phyloP scores from a whole-genome alignment of 2,329 filamentous ascomycete genomes.

The Fusarium compactum region DNA sequence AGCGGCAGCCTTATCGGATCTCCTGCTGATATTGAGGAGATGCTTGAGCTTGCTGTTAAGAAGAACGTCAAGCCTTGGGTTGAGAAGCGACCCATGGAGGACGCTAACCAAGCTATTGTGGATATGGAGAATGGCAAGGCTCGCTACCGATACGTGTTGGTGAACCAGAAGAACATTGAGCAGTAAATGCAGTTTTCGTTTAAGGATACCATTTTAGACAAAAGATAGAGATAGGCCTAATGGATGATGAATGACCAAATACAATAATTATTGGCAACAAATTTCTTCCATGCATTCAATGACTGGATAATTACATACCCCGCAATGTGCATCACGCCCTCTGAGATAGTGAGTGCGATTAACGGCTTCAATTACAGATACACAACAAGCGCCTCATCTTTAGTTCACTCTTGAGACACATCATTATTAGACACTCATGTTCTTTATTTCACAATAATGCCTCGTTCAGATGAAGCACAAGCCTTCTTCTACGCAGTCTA shows the following conservation, averaged over 20 bases:
- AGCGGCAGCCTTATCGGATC: conserved; percentile 62
- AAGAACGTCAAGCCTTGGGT: conserved; percentile 70
- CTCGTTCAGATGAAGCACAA: conserved; percentile 78
- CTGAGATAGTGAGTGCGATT: background rate
- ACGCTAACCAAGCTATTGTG: conserved; percentile 65
- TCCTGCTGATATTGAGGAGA: conserved; percentile 68
- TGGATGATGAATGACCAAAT: conserved; percentile 21
- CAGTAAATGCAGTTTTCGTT: background rate
- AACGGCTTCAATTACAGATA: too few relatives aligned
- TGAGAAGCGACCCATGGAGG: conserved; percentile 65
- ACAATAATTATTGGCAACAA: conserved; percentile 10
- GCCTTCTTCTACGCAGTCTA: conserved; percentile 85
- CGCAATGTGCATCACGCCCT: conserved; percentile 38
- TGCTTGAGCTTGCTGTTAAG: conserved; percentile 68
- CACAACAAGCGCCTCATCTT: too few relatives aligned
- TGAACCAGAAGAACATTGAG: conserved; percentile 54
- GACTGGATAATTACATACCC: conserved; percentile 36
- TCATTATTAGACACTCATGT: too few relatives aligned
- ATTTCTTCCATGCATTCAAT: background rate
- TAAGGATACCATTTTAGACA: conserved; percentile 6
- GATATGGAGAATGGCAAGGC: conserved; percentile 68
- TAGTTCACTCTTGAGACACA: too few relatives aligned
- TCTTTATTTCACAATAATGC: too few relatives aligned
- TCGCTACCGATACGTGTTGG: conserved; percentile 60
- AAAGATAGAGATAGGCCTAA: conserved; percentile 13